These are phyloP conservation scores for Cairneyella variabilis DNA, from an alignment of 495 filamentous ascomycete genomes.

Conservation along the genomic window DNA sequence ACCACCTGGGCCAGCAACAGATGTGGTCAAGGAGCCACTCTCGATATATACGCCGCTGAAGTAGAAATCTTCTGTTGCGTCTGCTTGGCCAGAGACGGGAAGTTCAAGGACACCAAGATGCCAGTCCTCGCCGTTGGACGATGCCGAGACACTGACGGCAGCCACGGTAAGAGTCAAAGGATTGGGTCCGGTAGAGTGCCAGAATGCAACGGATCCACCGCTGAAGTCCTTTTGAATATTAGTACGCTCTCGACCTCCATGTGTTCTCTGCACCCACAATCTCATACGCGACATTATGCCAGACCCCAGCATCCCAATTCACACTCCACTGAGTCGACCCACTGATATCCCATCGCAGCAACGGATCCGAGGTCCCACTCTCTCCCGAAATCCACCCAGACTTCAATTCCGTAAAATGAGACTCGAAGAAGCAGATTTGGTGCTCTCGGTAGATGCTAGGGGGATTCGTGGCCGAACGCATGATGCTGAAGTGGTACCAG, in stretches of 20 bases:
- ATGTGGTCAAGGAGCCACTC: constrained; percentile 55
- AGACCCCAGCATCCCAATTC: constrained; percentile 50
- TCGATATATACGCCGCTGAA: constrained; percentile 73
- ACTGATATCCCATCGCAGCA: constrained; percentile 47
- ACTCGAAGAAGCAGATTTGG: constrained; percentile 74
- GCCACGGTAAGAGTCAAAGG: constrained; percentile 52
- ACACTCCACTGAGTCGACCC: constrained; percentile 50
- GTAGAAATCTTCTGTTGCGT: constrained; percentile 61
- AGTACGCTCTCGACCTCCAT: neutral
- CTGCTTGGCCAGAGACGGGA: constrained; percentile 49
- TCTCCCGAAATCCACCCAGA: constrained; percentile 62
- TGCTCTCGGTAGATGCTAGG: constrained; percentile 62
- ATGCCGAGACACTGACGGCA: constrained; percentile 53
- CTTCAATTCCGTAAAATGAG: constrained; percentile 75
- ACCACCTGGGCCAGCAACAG: constrained; percentile 44
- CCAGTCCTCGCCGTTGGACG: constrained; percentile 69
- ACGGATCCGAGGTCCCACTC: constrained; percentile 44
- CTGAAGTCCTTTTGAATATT: constrained; percentile 53
- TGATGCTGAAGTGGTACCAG: constrained; percentile 69
- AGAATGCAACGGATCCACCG: constrained; percentile 58
- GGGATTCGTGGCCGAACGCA: constrained; percentile 52
- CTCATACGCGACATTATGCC: constrained; percentile 66
- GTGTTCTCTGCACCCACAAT: constrained; percentile 26
- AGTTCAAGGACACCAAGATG: constrained; percentile 69
- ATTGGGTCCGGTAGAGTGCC: constrained; percentile 59